These are phyloP conservation scores for Colletotrichum lindemuthianum DNA, from an alignment of 2,329 filamentous ascomycete genomes.

Conservation along the genomic window DNA sequence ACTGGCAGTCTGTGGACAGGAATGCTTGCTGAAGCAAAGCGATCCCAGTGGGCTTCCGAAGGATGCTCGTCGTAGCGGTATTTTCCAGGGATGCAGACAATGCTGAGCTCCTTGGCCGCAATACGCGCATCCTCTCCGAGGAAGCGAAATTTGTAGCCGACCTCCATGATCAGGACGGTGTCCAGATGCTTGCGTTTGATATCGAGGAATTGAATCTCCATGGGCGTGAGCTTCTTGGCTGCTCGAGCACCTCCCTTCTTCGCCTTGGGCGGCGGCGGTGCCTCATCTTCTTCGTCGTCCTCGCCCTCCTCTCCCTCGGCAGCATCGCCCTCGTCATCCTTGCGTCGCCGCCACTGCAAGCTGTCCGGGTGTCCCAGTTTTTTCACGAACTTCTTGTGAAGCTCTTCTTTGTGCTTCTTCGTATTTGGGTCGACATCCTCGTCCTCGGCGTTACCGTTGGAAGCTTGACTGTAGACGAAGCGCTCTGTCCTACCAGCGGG, in stretches of 20 bases:
- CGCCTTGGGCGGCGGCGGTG: slow-evolving; percentile 56
- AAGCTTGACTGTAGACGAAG: slow-evolving; percentile 61
- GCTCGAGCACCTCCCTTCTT: slow-evolving; percentile 70
- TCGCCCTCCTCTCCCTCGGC: slow-evolving; percentile 65
- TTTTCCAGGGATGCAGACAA: slow-evolving; percentile 97
- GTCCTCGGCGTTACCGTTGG: slow-evolving; percentile 48
- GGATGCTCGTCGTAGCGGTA: slow-evolving; percentile 93
- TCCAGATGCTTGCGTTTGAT: slow-evolving; percentile 94
- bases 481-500: slow-evolving; percentile 58
- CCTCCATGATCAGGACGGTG: slow-evolving; percentile 90
- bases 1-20: slow-evolving; percentile 91
- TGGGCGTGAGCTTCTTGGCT: slow-evolving; percentile 86
- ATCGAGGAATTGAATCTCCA: slow-evolving; percentile 92
- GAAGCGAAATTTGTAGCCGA: slow-evolving; percentile 98
- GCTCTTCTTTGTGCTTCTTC: slow-evolving; percentile 70
- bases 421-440: slow-evolving; percentile 62
- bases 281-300: slow-evolving; percentile 66
- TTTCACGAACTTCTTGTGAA: slow-evolving; percentile 88
- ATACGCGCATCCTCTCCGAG: slow-evolving; percentile 93
- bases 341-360: slow-evolving; percentile 72
- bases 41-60: slow-evolving; percentile 90
- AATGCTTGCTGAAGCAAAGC: slow-evolving; percentile 95
- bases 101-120: slow-evolving; percentile 89
- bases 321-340: slow-evolving; percentile 62
- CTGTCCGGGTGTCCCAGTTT: slow-evolving; percentile 90